phyloP scores from a whole-genome alignment of 257 asterid species.

The Paulownia fortunei region DNA sequence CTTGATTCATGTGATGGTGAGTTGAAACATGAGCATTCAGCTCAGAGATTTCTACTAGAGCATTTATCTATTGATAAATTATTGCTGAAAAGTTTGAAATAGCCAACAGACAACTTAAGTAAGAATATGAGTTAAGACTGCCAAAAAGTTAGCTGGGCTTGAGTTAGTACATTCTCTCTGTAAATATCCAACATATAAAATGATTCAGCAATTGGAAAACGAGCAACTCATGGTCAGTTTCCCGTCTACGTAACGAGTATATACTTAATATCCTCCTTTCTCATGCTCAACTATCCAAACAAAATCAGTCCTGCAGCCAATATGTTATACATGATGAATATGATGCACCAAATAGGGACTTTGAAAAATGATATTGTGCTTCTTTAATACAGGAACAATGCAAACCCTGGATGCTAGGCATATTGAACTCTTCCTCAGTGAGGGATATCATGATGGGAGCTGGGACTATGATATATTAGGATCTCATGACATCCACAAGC shows the following conservation, averaged over 20 bases:
- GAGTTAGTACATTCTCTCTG: not conserved
- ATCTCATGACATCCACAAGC: constrained; percentile 60
- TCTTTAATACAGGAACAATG: constrained; percentile 81
- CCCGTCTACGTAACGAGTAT: not conserved
- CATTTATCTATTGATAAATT: not conserved
- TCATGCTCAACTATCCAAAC: not conserved
- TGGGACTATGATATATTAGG: constrained; percentile 80
- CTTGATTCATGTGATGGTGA: constrained; percentile 93
- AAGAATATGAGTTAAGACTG: constrained; percentile 6
- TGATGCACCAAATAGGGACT: not conserved
- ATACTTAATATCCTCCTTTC: not conserved
- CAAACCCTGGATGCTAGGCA: constrained; percentile 95
- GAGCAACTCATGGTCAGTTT: not conserved
- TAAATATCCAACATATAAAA: not conserved
- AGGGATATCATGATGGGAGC: constrained; percentile 70
- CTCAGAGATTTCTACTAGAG: not conserved
- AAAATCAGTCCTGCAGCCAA: not conserved
- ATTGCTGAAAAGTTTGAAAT: constrained; percentile 17
- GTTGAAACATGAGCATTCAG: constrained; percentile 30
- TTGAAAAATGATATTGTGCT: constrained; percentile 3
- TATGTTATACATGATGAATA: constrained; percentile 4
- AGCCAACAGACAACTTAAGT: not conserved
- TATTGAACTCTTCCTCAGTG: constrained; percentile 74
- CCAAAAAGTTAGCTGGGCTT: not conserved
- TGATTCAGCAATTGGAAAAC: not conserved